These are phyloP conservation scores for Oryza longistaminata DNA, from an alignment of 176 grass and related monocot genomes.

Conservation along the genomic window DNA sequence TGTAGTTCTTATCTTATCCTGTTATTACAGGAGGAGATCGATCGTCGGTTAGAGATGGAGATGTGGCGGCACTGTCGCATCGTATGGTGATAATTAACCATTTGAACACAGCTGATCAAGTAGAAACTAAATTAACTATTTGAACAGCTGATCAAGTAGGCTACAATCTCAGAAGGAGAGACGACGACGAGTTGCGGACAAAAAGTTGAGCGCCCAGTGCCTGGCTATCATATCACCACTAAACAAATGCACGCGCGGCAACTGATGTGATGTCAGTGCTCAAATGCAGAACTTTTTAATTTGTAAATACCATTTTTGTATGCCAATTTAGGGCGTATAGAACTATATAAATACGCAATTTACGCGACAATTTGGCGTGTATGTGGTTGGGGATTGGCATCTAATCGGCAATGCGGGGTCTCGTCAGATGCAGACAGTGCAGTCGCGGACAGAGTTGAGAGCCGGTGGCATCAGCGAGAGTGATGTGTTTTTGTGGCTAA, in stretches of 20 bases:
- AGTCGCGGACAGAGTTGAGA: not conserved
- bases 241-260: constrained; percentile 19
- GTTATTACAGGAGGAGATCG: not conserved
- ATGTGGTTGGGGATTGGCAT: not conserved
- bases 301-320: not conserved
- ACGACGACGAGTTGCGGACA: not conserved
- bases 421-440: constrained; percentile 25
- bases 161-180: not conserved
- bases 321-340: not conserved
- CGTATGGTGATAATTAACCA: not conserved
- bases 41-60: not conserved
- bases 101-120: not conserved
- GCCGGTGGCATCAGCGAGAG: not conserved
- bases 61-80: not conserved
- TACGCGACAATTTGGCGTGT: constrained; percentile 5
- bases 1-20: constrained; percentile 38
- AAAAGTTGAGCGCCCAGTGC: not conserved
- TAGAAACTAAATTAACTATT: not conserved
- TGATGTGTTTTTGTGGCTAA: not conserved
- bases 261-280: not conserved
- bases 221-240: not conserved
- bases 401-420: not conserved
- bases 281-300: not conserved
- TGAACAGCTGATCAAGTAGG: not conserved
- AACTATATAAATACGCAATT: not conserved